Base-by-base conservation (phyloP, 306 rosid genomes). In the Albizia julibrissin region DNA sequence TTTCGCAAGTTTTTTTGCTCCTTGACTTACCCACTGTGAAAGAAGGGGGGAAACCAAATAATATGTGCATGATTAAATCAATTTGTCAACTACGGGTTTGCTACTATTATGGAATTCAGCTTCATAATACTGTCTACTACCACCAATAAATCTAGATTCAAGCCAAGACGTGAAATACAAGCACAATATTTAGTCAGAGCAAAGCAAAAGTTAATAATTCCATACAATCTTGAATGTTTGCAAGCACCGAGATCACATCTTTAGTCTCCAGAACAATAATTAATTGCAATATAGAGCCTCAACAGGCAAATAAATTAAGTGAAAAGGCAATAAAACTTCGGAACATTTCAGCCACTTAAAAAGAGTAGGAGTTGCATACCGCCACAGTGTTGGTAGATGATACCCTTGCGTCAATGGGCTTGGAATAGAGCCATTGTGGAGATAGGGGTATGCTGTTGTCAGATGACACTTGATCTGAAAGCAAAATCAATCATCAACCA, bases 381-480 rank as follows among this genome's bases (percentile, higher is more conserved):
- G 87, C 94, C 31, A 46, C 75, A 9, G 80, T 72, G 66, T 85
- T 89, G 73, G 85, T 56, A 62, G 90, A 26, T 11, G 76, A 46
- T 27, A 89, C 42, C 87, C 46, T 91, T 2, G 88, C 89, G 80
- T 91, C 94, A 86, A 76, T 87, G 49, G 91, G 90, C 68, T 91
- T 91, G 74, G 95, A 84, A 82, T 89, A 88, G 26, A 91, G 86
- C 89, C 89, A 87, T n/a, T 84, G 89, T n/a, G 89, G 89, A 24
- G 89, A 87, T 54, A 87, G 67, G 31, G 89, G 89, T 68, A 87
- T 78, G 81, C 50, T 86, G 83, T 69, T 81, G 64, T 84, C 89
- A 15, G 82, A 69, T 24, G 69, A 82, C 29, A 74, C 47, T 79
- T 84, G 85, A 75, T 84, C 87, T 87, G 82, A 66, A 74, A 62